phyloP scores from a whole-genome alignment of 2,329 filamentous ascomycete genomes.

The Volutella citrinella region DNA sequence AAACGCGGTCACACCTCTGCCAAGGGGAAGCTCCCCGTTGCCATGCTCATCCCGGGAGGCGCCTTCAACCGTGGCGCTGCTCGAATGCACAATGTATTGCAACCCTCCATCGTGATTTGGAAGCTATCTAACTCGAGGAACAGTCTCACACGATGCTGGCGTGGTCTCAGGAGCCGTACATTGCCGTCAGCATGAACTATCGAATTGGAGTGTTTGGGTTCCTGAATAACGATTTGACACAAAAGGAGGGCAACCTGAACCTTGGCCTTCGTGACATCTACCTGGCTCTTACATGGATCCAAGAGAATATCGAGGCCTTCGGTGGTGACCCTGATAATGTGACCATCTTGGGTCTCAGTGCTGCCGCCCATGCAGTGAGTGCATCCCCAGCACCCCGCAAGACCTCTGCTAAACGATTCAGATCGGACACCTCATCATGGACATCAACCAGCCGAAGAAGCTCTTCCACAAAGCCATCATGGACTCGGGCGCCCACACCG shows the following conservation, averaged over 20 bases:
- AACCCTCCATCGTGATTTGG: no score
- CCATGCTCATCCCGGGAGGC: constrained; percentile 26
- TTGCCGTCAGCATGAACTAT: constrained; percentile 45
- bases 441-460: constrained; percentile 28
- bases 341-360: constrained; percentile 45
- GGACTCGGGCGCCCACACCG: constrained; percentile 30
- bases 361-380: constrained; percentile 31
- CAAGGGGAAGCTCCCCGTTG: constrained; percentile 24
- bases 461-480: constrained; percentile 32
- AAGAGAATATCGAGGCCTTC: constrained; percentile 49
- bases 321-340: constrained; percentile 47
- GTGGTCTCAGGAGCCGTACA: constrained; percentile 43
- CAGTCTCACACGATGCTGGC: constrained; percentile 45
- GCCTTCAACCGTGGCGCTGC: constrained; percentile 31
- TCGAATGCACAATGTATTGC: constrained; percentile 41
- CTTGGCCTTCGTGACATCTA: constrained; percentile 50
- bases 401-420: background rate
- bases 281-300: constrained; percentile 46
- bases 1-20: constrained; percentile 10
- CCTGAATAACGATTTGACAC: constrained; percentile 47
- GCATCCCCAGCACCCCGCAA: fast-evolving
- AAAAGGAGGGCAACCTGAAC: constrained; percentile 51
- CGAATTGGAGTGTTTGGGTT: constrained; percentile 59
- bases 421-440: constrained; percentile 32
- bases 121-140: no score